A percentile compares a stretch with the other conserved stretches of the same genome.
phyloP scores from a whole-genome alignment of 176 grass and related monocot genomes.

The Olyra latifolia region DNA sequence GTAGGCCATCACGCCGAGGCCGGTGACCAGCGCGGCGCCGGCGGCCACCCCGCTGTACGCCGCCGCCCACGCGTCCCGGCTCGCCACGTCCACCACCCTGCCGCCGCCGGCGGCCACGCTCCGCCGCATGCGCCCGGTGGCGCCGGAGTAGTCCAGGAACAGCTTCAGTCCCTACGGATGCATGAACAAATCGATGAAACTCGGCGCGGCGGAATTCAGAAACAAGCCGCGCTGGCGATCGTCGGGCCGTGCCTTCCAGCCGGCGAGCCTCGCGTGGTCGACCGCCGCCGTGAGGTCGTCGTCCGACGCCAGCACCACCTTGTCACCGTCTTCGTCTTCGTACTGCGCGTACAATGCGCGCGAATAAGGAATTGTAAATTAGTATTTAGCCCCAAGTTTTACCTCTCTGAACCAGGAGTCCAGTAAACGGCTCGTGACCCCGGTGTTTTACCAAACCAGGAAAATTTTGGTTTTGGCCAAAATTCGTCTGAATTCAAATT shows the following conservation, averaged over 20 bases:
- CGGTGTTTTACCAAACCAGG: no score
- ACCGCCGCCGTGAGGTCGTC: conserved; percentile 68
- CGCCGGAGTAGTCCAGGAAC: conserved; percentile 64
- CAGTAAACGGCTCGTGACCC: no score
- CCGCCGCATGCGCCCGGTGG: conserved; percentile 21
- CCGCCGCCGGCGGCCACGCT: not conserved
- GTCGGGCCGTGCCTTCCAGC: conserved; percentile 57
- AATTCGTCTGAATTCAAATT: no score
- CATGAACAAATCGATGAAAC: not conserved
- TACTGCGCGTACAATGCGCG: conserved; percentile 46
- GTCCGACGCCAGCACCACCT: conserved; percentile 69
- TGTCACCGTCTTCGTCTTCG: conserved; percentile 83
- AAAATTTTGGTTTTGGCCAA: no score
- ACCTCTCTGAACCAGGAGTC: no score
- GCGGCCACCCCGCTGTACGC: conserved; percentile 55
- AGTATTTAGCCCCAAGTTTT: no score
- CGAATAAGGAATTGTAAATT: no score
- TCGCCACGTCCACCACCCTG: conserved; percentile 24
- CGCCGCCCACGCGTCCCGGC: conserved; percentile 45
- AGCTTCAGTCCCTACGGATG: conserved; percentile 50
- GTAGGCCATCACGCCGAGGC: conserved; percentile 65
- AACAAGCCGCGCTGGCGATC: no score
- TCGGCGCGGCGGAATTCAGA: not conserved
- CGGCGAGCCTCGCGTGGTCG: conserved; percentile 74
- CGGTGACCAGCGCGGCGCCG: conserved; percentile 57